Evolutionary conservation across 148 eudicot genomes (phyloP).

Genomic region (Dianthus caryophyllus): DNA sequence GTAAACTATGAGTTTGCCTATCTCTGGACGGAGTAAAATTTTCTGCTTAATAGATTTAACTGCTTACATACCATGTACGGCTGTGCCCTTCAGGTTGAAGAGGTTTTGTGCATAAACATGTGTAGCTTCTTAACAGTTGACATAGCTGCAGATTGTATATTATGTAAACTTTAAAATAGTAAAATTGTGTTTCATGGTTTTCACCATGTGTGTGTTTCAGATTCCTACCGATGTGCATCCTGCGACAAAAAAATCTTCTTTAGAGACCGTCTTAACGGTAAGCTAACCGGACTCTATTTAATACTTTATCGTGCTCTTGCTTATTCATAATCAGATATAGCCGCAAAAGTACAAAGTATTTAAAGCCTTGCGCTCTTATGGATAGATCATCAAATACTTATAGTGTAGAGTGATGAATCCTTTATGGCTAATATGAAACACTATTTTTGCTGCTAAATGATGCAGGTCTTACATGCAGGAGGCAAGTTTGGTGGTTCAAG

Average conservation of each 20-base stretch:
- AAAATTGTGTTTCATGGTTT: not conserved
- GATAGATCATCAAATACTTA: not conserved
- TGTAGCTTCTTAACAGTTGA: not conserved
- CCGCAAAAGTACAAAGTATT: not conserved
- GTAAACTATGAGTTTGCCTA: not conserved
- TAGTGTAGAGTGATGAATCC: not conserved
- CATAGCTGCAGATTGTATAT: not conserved
- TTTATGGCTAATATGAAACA: not conserved
- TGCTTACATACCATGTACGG: no score
- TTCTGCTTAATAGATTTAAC: slow-evolving; percentile 1
- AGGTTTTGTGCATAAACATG: not conserved
- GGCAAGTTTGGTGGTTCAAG: slow-evolving; percentile 97
- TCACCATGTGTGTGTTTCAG: slow-evolving; percentile 37
- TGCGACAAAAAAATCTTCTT: slow-evolving; percentile 66
- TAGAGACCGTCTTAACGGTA: slow-evolving; percentile 99
- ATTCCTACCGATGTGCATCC: slow-evolving; percentile 91
- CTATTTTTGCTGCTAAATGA: slow-evolving; percentile 18
- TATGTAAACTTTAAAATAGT: not conserved
- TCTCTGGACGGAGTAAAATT: not conserved
- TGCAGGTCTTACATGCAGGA: slow-evolving; percentile 96
- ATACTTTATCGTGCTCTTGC: not conserved
- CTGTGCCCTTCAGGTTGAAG: not conserved
- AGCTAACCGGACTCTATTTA: not conserved
- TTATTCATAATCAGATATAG: not conserved
- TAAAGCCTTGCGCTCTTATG: not conserved